phyloP scores from a whole-genome alignment of 73 alveolate genomes.

The Halteria grandinella region DNA sequence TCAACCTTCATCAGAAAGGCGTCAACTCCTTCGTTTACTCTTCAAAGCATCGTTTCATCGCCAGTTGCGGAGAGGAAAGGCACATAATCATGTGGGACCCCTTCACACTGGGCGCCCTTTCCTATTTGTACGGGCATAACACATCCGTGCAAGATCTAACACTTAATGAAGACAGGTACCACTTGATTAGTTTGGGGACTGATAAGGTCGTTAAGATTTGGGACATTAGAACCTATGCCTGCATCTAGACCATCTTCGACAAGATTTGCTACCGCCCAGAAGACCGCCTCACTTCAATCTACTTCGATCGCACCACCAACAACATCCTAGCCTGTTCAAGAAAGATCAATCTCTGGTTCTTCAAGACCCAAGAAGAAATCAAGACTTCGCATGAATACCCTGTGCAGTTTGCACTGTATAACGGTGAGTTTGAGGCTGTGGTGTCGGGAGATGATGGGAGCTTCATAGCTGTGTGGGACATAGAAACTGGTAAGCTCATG shows the following conservation, averaged over 20 bases:
- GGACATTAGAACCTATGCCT: conserved; percentile 80
- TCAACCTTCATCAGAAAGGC: conserved; percentile 76
- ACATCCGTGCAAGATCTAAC: conserved; percentile 73
- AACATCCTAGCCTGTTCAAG: conserved; percentile 68
- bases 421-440: conserved; percentile 68
- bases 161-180: conserved; percentile 74
- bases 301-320: conserved; percentile 63
- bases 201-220: conserved; percentile 82
- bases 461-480: conserved; percentile 76
- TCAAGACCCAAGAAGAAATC: conserved; percentile 78
- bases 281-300: conserved; percentile 72
- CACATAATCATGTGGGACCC: conserved; percentile 81
- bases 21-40: conserved; percentile 77
- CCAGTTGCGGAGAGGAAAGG: conserved; percentile 84
- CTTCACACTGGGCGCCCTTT: conserved; percentile 66
- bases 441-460: conserved; percentile 82
- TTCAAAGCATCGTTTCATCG: conserved; percentile 70
- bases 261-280: conserved; percentile 81
- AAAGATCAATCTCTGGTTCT: conserved; percentile 75
- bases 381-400: conserved; percentile 79
- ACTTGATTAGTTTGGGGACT: conserved; percentile 74
- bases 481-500: conserved; percentile 71
- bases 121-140: conserved; percentile 70
- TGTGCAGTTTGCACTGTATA: conserved; percentile 67
- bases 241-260: conserved; percentile 80